phyloP scores from a whole-genome alignment of 2,329 filamentous ascomycete species.

The Colletotrichum shisoi region DNA sequence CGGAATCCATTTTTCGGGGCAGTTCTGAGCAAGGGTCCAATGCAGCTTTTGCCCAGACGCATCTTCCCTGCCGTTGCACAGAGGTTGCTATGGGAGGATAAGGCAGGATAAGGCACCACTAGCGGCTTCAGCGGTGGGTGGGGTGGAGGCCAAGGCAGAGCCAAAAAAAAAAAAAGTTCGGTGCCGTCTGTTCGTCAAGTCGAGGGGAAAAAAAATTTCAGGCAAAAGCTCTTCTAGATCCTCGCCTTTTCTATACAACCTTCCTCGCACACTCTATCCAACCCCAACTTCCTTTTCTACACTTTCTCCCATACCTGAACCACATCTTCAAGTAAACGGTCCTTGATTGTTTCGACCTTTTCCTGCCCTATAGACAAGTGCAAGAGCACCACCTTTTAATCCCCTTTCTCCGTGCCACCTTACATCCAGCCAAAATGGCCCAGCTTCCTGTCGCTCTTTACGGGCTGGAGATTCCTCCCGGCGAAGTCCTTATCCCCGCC shows the following conservation, averaged over 20 bases:
- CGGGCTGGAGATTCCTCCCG: conserved; percentile 87
- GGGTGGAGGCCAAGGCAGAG: conserved; percentile 26
- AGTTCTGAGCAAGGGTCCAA: conserved; percentile 28
- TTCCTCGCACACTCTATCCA: conserved; percentile 33
- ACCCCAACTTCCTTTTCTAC: conserved; percentile 31
- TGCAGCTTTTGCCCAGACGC: conserved; percentile 37
- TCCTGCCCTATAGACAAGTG: conserved; percentile 29
- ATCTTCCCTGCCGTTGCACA: conserved; percentile 37
- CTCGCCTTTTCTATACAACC: conserved; percentile 31
- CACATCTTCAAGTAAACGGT: conserved; percentile 15
- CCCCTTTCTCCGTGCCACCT: conserved; percentile 9
- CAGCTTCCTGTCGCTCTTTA: conserved; percentile 78
- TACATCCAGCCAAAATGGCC: conserved; percentile 56
- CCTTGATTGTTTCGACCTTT: conserved; percentile 39
- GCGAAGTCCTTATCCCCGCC: conserved; percentile 82
- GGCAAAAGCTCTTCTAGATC: conserved; percentile 36
- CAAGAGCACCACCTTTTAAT: conserved; percentile 20
- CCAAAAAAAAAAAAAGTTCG: conserved; percentile 36
- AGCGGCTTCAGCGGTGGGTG: conserved; percentile 37
- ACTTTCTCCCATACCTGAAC: conserved; percentile 5
- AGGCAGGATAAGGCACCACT: conserved; percentile 38
- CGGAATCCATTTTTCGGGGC: conserved; percentile 11
- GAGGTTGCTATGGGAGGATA: conserved; percentile 39
- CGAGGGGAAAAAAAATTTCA: conserved; percentile 39
- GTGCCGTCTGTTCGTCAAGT: conserved; percentile 30